Evolutionary conservation across 768 basidiomycete species (phyloP).

Genomic region (Guyanaporus albipodus): DNA sequence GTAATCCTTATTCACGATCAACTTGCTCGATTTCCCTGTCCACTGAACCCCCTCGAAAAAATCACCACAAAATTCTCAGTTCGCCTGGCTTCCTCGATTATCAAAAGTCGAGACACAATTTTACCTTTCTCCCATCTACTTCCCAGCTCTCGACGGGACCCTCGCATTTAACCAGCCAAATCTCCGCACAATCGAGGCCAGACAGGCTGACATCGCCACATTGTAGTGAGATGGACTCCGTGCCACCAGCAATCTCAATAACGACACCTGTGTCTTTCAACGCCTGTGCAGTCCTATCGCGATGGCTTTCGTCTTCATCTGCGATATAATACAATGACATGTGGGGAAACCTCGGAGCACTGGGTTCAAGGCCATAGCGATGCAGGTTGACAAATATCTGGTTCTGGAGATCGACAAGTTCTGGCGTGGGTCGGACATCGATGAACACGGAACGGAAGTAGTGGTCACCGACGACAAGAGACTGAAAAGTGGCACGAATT

Average conservation of each 20-base stretch:
- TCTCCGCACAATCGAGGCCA: constrained; percentile 44
- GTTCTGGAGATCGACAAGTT: constrained; percentile 46
- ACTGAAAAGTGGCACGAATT: constrained; percentile 46
- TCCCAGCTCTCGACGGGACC: constrained; percentile 60
- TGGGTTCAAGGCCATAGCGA: constrained; percentile 35
- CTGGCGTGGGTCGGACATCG: constrained; percentile 42
- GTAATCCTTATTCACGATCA: neutral
- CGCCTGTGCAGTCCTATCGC: constrained; percentile 43
- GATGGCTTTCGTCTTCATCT: constrained; percentile 57
- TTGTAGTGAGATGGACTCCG: constrained; percentile 22
- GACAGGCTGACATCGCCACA: constrained; percentile 33
- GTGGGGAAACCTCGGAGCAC: constrained; percentile 64
- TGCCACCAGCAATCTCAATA: constrained; percentile 23
- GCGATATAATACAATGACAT: constrained; percentile 71
- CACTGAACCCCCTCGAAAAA: neutral
- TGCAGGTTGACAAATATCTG: constrained; percentile 39
- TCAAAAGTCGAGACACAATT: neutral
- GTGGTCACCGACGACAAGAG: constrained; percentile 53
- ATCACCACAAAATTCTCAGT: neutral
- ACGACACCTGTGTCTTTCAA: constrained; percentile 39
- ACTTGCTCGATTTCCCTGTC: neutral
- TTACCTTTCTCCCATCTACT: constrained; percentile 40
- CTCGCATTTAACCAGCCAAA: constrained; percentile 59
- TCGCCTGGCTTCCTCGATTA: neutral
- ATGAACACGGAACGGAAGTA: constrained; percentile 73